Evolutionary conservation across 1,284 basidiomycete species (phyloP), one percentile per base, ranked within the genome.

Genomic region (Mycena sp.): DNA sequence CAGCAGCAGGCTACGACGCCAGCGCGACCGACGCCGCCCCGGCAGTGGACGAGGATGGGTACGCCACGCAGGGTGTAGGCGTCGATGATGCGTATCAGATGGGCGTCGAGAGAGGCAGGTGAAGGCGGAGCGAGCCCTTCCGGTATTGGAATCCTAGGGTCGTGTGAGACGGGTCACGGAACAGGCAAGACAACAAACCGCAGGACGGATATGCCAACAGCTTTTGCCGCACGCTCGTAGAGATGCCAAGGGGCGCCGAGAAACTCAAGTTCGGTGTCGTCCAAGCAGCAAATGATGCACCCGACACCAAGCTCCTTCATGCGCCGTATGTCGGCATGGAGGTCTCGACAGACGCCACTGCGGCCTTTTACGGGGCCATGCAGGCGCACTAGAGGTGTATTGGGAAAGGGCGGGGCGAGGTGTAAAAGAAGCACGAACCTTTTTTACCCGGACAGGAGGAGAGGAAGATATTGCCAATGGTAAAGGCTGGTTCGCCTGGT

Each of bases 361-460:
- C 96, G 85, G 3, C 95, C 95, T 72, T 88, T 91, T 19, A 90
- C 86, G 17, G 92, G 92, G 1, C 94, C 94, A 60, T 83, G 84
- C 59, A 99, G 82, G 40, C 97, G 88, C 11, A 99, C 92, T 92
- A 63, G 25, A 57, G 41, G 37, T 12, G 14, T 26, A 35, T 52
- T 61, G 43, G 57, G 30, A 48, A 48, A 51, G 26, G 37, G 23
- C 19, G 51, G 41, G 26, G 49, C 19, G 11, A 30, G 40, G 41
- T 28, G 19, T 6, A 19, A 6, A 21, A 44, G 23, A 17, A 28
- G 44, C 7, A 25, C 72, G 14, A 28, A 89, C 90, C 87, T 83
- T 98, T 96, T 78, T 99, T 99, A 9, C 97, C 97, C 0, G 97
- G 97, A 78, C 96, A 99, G 6, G 94, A 96, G 3, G 93, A 95